phyloP scores from a whole-genome alignment of 345 rosid genomes.

The Eucalyptus pauciflora region DNA sequence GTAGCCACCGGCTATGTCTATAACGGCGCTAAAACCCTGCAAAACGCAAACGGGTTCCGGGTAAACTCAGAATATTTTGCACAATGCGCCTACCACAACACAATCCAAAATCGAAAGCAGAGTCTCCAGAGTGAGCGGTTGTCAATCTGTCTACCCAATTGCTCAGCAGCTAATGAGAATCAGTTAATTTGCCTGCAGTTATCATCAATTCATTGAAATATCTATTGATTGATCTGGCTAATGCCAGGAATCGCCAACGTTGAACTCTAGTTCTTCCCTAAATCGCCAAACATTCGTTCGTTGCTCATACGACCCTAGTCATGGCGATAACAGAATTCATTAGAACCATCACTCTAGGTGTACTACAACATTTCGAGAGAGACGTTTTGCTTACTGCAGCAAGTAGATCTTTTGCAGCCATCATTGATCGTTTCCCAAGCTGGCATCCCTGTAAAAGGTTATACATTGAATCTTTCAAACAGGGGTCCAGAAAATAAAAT shows the following conservation, averaged over 20 bases:
- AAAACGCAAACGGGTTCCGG: neutral
- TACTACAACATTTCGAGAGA: neutral
- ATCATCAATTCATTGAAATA: neutral
- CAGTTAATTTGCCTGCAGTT: neutral
- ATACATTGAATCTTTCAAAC: neutral
- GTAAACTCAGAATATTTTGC: neutral
- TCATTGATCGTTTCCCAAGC: conserved; percentile 51
- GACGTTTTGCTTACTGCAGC: conserved; percentile 39
- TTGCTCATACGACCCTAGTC: neutral
- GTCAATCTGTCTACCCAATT: neutral
- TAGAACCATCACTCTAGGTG: neutral
- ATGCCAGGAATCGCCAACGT: neutral
- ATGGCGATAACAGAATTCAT: neutral
- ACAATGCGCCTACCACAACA: neutral
- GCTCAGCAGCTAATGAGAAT: neutral
- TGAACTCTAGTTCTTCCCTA: neutral
- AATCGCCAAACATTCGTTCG: neutral
- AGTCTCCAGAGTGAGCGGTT: neutral
- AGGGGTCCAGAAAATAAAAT: neutral
- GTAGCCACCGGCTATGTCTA: conserved; percentile 75
- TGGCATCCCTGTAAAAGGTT: conserved; percentile 56
- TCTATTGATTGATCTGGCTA: neutral
- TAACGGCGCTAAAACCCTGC: conserved; percentile 60
- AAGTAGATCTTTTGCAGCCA: conserved; percentile 77
- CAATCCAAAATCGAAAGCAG: neutral